Evolutionary conservation across 2,329 filamentous ascomycete genomes (phyloP).

Genomic region (Ascocoryne sarcoides): DNA sequence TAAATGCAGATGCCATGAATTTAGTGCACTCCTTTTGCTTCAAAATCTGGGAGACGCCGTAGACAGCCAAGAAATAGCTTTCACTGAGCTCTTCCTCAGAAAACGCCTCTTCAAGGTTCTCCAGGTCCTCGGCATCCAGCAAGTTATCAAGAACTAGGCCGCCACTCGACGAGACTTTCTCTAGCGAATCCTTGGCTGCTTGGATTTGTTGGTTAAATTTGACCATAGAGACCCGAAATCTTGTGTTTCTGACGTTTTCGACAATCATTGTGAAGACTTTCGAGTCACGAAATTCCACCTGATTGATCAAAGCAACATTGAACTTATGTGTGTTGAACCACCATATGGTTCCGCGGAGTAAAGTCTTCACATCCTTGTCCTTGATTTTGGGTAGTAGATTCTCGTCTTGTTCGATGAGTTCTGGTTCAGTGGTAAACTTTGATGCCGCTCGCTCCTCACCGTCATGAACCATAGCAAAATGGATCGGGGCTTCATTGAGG

Average conservation of each 20-base stretch:
- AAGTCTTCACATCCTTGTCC: conserved; percentile 16
- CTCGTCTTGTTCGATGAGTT: conserved; percentile 5
- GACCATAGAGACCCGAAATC: conserved; percentile 8
- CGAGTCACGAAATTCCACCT: conserved; percentile 48
- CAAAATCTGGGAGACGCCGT: conserved; percentile 27
- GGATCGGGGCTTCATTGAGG: conserved; percentile 42
- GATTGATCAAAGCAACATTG: conserved; percentile 56
- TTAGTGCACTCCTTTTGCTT: conserved; percentile 22
- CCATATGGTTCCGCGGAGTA: conserved; percentile 40
- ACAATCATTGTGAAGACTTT: conserved; percentile 42
- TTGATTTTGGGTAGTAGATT: conserved; percentile 4
- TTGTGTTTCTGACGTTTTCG: conserved; percentile 25
- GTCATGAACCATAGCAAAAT: conserved; percentile 64
- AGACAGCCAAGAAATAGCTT: conserved; percentile 26
- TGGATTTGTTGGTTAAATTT: conserved; percentile 12
- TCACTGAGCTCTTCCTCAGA: conserved; percentile 26
- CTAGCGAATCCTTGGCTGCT: neutral
- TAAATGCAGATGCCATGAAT: conserved; percentile 31
- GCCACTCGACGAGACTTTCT: neutral
- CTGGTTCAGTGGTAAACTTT: neutral
- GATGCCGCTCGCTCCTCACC: conserved; percentile 31
- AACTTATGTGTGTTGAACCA: conserved; percentile 46
- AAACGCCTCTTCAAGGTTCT: conserved; percentile 13
- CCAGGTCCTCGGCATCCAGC: conserved; percentile 6
- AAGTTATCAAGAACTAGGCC: neutral